Conservation (phyloP, 805 yeast species). For the Kazachstania psychrophila region DNA sequence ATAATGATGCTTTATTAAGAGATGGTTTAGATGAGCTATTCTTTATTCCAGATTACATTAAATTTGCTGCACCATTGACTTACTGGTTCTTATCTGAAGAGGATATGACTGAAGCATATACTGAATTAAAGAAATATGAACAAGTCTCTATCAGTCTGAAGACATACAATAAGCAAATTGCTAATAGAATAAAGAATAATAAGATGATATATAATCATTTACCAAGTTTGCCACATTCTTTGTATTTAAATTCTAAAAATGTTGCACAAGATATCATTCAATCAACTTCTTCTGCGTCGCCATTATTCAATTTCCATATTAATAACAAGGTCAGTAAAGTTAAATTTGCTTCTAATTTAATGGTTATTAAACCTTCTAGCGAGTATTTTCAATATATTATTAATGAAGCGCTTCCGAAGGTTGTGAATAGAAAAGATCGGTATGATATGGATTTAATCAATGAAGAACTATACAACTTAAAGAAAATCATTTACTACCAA, state of each 20-base stretch:
- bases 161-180: constrained; percentile 17
- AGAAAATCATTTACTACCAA: constrained; percentile 21
- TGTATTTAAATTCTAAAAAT: constrained; percentile 20
- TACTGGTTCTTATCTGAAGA: constrained; percentile 32
- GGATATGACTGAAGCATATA: constrained; percentile 17
- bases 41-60: constrained; percentile 37
- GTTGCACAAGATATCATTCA: constrained; percentile 25
- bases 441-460: constrained; percentile 28
- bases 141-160: constrained; percentile 18
- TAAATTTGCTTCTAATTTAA: constrained; percentile 37
- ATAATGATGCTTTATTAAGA: constrained; percentile 43
- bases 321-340: constrained; percentile 21
- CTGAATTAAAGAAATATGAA: constrained; percentile 13
- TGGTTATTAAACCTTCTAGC: constrained; percentile 49
- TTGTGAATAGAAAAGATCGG: constrained; percentile 10
- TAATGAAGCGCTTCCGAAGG: constrained; percentile 15
- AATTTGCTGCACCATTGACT: constrained; percentile 39
- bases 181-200: constrained; percentile 14
- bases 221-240: constrained; percentile 29
- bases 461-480: constrained; percentile 22
- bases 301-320: constrained; percentile 14
- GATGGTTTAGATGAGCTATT: constrained; percentile 43
- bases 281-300: constrained; percentile 19
- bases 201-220: constrained; percentile 32
- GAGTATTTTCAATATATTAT: constrained; percentile 20